A percentile compares a stretch with the other conserved stretches of the same genome.
Conservation (phyloP, 2,329 filamentous ascomycete genomes). For the Aschersonia sp. region DNA sequence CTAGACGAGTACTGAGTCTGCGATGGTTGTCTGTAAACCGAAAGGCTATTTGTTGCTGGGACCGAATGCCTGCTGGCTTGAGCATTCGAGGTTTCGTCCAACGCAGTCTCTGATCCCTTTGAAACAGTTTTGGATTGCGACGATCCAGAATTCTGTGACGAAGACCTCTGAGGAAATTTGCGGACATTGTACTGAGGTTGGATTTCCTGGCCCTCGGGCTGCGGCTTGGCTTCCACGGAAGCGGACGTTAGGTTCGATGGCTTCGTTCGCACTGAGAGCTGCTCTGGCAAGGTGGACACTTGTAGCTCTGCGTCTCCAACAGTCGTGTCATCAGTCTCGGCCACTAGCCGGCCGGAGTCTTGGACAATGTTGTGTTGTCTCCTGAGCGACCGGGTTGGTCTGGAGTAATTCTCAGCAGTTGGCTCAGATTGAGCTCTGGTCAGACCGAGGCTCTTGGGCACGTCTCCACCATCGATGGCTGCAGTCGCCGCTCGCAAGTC, state of each 20-base stretch:
- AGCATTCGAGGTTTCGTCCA: constrained; percentile 25
- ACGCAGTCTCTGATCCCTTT: constrained; percentile 10
- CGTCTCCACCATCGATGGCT: constrained; percentile 23
- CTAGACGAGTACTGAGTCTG: constrained; percentile 6
- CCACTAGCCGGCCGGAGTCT: constrained; percentile 26
- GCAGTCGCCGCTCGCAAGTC: constrained; percentile 21
- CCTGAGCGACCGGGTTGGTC: constrained; percentile 33
- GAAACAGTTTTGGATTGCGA: constrained; percentile 10
- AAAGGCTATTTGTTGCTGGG: neutral
- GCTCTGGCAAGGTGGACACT: constrained; percentile 14
- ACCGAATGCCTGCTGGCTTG: constrained; percentile 3
- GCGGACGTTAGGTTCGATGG: constrained; percentile 17
- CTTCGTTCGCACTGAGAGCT: constrained; percentile 18
- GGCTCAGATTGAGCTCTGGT: constrained; percentile 59
- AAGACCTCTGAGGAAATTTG: constrained; percentile 37
- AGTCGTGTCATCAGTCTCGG: constrained; percentile 26
- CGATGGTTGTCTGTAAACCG: neutral
- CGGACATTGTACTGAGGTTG: constrained; percentile 11
- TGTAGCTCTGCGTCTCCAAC: constrained; percentile 14
- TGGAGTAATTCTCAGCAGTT: constrained; percentile 45
- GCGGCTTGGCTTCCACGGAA: constrained; percentile 43
- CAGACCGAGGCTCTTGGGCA: constrained; percentile 36
- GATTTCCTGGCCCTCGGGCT: constrained; percentile 23
- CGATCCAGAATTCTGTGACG: constrained; percentile 33
- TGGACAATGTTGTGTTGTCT: constrained; percentile 31